Percentiles rank a stretch among this genome's conserved stretches.
phyloP scores from a whole-genome alignment of 306 rosid genomes.

The Citrullus amarus region DNA sequence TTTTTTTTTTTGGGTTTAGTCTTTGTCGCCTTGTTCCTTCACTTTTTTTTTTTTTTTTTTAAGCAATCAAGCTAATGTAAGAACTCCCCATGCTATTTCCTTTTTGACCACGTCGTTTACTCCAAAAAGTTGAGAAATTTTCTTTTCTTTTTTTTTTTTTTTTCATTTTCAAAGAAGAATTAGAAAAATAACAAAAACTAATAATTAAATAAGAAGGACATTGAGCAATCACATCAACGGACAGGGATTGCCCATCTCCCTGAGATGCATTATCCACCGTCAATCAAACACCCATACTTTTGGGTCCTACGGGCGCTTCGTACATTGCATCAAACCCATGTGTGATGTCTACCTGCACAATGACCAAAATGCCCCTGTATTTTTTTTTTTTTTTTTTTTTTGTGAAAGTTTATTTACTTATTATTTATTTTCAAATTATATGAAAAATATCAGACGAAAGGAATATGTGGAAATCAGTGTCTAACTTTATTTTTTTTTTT shows the following conservation, averaged over 20 bases:
- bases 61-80: not conserved
- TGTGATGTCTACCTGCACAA: not conserved
- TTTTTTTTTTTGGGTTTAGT: not conserved
- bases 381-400: not conserved
- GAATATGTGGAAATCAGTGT: not conserved
- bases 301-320: not conserved
- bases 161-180: not conserved
- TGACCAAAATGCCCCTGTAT: not conserved
- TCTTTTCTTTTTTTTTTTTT: too few species aligned
- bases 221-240: constrained; percentile 7
- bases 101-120: not conserved
- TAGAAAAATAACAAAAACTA: not conserved
- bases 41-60: not conserved
- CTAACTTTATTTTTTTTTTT: not conserved
- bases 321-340: not conserved
- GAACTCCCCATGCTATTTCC: not conserved
- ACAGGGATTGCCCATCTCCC: constrained; percentile 7
- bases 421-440: not conserved
- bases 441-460: not conserved
- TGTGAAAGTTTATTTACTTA: not conserved
- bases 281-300: not conserved
- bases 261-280: constrained; percentile 1
- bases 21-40: not conserved
- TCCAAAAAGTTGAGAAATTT: not conserved
- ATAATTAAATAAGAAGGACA: not conserved